Evolutionary conservation across 306 rosid species (phyloP).

Genomic region (Trifolium subterraneum): DNA sequence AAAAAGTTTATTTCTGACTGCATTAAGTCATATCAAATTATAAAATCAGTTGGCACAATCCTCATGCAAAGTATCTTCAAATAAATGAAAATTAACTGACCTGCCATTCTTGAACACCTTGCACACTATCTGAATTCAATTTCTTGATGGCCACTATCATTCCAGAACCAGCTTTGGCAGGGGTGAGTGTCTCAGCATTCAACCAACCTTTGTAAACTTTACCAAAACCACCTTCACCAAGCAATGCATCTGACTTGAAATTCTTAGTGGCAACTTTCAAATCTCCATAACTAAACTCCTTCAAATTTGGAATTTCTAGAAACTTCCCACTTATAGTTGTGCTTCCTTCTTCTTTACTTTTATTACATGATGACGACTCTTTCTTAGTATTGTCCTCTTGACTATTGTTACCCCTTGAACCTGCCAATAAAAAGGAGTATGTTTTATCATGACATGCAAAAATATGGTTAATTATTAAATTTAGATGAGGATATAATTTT

Average conservation of each 20-base stretch:
- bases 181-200: slow-evolving; percentile 66
- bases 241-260: slow-evolving; percentile 63
- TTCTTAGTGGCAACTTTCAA: slow-evolving; percentile 63
- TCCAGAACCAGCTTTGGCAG: slow-evolving; percentile 63
- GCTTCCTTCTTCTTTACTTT: slow-evolving; percentile 40
- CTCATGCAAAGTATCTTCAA: background rate
- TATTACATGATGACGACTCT: background rate
- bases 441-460: too few relatives aligned
- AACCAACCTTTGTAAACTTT: slow-evolving; percentile 89
- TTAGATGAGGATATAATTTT: too few relatives aligned
- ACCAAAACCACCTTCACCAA: slow-evolving; percentile 94
- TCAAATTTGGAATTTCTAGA: slow-evolving; percentile 61
- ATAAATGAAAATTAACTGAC: slow-evolving; percentile 33
- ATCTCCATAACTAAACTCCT: slow-evolving; percentile 63
- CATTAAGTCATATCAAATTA: slow-evolving; percentile 39
- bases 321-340: slow-evolving; percentile 44
- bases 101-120: slow-evolving; percentile 92
- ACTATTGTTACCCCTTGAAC: slow-evolving; percentile 32
- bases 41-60: background rate
- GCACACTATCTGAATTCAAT: slow-evolving; percentile 71
- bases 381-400: slow-evolving; percentile 35
- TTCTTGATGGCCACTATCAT: slow-evolving; percentile 77
- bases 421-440: background rate
- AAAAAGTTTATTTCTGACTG: slow-evolving; percentile 87
- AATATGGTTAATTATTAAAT: too few relatives aligned